Base-by-base conservation (phyloP, 495 filamentous ascomycete genomes). In the Amphirosellinia nigrospora region DNA sequence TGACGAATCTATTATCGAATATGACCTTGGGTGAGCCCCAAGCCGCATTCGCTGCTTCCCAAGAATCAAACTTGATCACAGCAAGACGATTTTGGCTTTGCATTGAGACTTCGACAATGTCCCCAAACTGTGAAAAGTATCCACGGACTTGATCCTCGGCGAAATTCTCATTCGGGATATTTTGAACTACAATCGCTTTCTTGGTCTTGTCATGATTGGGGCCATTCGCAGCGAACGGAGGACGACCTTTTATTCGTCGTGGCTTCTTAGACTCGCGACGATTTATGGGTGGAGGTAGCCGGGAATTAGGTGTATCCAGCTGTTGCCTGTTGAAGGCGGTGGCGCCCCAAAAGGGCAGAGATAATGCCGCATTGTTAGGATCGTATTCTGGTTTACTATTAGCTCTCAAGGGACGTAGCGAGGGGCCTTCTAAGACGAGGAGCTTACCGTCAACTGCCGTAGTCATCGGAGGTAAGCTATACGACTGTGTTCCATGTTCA, bases 1-100 rank as follows among this genome's bases (percentile, higher is more conserved):
- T 99, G 53, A 99, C 96, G 74, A 99, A 99, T 23, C 96, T 87
- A 72, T 99, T 99, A 71, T 97, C 94, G 74, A 99, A 99, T 60
- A 99, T 93, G 58, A 93, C 92, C 76, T 96, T 97, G 0, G 96
- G 96, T 48, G 93, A 97, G 19, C 90, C 89, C 81, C 94, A 98
- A 2, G 96, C 96, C 21, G 89, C 86, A 71, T 91, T 89, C 19
- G 96, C 96, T 50, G 90, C 83, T 15, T 84, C 85, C 83, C 91
- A 93, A 61, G 84, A 86, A 45, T 89, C 88, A 61, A 88, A 98
- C 70, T 92, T 96, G 73, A 99, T 88, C 52, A 95, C 82, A 11
- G 96, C 95, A 13, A 97, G 79, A 53, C 88, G 86, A 73, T 92
- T 94, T 74, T 92, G 90, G 2, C 89, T 83, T 75, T 94, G 90